Conservation (phyloP, 768 basidiomycete species). For the Lentinula detonsa region DNA sequence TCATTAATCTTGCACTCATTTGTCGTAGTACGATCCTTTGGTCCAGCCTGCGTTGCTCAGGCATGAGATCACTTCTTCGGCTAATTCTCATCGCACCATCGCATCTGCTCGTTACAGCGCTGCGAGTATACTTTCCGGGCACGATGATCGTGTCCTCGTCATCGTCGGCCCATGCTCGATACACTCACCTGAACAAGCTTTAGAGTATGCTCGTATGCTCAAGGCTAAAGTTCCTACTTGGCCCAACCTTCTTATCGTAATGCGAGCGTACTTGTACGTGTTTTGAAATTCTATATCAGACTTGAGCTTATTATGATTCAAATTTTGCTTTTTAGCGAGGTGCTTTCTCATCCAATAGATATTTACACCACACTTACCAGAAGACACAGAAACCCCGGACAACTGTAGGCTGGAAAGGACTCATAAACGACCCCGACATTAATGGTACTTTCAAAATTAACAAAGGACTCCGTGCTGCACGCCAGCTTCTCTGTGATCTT, state of each 20-base stretch:
- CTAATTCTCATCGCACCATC: constrained; percentile 66
- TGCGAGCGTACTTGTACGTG: constrained; percentile 97
- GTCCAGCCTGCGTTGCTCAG: constrained; percentile 88
- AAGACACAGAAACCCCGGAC: constrained; percentile 82
- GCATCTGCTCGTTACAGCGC: constrained; percentile 73
- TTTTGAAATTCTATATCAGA: constrained; percentile 1
- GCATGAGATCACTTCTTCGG: constrained; percentile 73
- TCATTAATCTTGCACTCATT: constrained; percentile 11
- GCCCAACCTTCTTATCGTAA: constrained; percentile 82
- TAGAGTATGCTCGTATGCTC: constrained; percentile 74
- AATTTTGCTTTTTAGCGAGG: constrained; percentile 24
- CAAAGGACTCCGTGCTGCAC: constrained; percentile 86
- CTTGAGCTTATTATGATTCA: constrained; percentile 1
- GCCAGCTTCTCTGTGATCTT: constrained; percentile 88
- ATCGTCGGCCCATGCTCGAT: constrained; percentile 96
- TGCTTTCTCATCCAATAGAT: constrained; percentile 8
- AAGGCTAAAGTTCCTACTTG: constrained; percentile 60
- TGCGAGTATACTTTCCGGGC: constrained; percentile 75
- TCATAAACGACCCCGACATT: constrained; percentile 89
- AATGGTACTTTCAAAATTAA: constrained; percentile 95
- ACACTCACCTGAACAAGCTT: constrained; percentile 80
- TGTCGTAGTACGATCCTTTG: constrained; percentile 84
- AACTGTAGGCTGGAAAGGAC: constrained; percentile 96
- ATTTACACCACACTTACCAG: background rate
- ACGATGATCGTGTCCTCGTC: constrained; percentile 83